phyloP scores from a whole-genome alignment of 441 rosid species.

The Sinapis alba region DNA sequence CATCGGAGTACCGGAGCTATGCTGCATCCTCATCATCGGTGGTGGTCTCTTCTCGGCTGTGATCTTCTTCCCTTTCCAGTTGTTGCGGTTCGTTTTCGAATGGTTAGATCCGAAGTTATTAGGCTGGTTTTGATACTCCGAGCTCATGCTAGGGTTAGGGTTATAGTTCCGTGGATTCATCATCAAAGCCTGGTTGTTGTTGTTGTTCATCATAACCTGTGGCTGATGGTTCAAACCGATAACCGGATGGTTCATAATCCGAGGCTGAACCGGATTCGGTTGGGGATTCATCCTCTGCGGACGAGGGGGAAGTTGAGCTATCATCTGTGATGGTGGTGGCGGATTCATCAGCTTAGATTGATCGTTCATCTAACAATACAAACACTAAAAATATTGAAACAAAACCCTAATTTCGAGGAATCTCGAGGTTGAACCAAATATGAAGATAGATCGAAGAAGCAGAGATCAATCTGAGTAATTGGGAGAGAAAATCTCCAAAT shows the following conservation, averaged over 20 bases:
- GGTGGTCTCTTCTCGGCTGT: background rate
- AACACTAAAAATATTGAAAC: background rate
- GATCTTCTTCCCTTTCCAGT: slow-evolving; percentile 86
- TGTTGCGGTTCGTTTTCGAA: slow-evolving; percentile 34
- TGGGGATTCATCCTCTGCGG: slow-evolving; percentile 44
- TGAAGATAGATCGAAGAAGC: background rate
- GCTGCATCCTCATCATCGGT: slow-evolving; percentile 45
- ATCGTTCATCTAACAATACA: slow-evolving; percentile 44
- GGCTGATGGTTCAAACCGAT: slow-evolving; percentile 42
- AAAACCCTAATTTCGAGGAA: slow-evolving; percentile 12
- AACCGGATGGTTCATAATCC: slow-evolving; percentile 46
- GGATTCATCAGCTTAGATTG: slow-evolving; percentile 52
- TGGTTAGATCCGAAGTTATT: slow-evolving; percentile 33
- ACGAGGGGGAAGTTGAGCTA: slow-evolving; percentile 18
- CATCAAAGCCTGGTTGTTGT: slow-evolving; percentile 41
- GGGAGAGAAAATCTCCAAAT: background rate
- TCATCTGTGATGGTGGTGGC: slow-evolving; percentile 2
- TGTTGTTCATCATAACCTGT: slow-evolving; percentile 51
- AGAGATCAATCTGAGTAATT: slow-evolving; percentile 22
- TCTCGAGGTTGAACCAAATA: background rate
- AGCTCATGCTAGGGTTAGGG: slow-evolving; percentile 40
- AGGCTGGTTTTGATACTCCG: slow-evolving; percentile 47
- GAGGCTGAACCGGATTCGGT: slow-evolving; percentile 46
- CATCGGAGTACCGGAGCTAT: slow-evolving; percentile 33
- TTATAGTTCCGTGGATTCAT: background rate